These are phyloP conservation scores for Catharanthus roseus DNA, from an alignment of 257 asterid genomes.

Conservation along the genomic window DNA sequence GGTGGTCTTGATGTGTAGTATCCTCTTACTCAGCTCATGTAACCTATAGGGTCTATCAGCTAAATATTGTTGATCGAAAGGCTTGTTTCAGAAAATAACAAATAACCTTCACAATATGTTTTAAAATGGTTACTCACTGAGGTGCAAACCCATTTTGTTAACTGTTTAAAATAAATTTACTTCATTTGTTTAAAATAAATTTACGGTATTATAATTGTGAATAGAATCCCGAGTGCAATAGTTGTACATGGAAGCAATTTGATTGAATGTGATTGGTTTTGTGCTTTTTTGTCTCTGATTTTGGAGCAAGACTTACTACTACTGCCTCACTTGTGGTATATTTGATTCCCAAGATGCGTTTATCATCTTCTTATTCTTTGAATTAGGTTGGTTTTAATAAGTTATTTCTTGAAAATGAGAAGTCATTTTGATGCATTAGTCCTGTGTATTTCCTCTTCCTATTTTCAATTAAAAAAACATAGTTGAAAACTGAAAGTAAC, in stretches of 20 bases:
- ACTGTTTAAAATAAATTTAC: no score
- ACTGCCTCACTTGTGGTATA: background rate
- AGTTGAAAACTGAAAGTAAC: background rate
- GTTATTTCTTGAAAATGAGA: no score
- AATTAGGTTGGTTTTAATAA: background rate
- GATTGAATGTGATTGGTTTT: background rate
- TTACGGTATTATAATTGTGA: background rate
- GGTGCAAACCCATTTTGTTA: background rate
- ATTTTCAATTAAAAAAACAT: no score
- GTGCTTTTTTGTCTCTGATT: background rate
- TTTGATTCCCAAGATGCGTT: background rate
- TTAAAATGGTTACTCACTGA: background rate
- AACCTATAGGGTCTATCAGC: background rate
- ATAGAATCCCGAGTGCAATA: background rate
- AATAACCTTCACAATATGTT: background rate
- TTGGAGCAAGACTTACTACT: background rate
- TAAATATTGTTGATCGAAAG: background rate
- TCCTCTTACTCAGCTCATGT: background rate
- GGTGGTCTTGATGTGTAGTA: background rate
- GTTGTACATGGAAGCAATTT: background rate
- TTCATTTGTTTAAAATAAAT: no score
- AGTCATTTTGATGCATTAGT: no score
- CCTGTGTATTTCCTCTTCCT: no score
- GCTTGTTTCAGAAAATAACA: background rate
- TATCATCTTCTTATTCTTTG: background rate